These are phyloP conservation scores for Claviceps spartinae DNA, from an alignment of 2,329 filamentous ascomycete species.

Conservation along the genomic window DNA sequence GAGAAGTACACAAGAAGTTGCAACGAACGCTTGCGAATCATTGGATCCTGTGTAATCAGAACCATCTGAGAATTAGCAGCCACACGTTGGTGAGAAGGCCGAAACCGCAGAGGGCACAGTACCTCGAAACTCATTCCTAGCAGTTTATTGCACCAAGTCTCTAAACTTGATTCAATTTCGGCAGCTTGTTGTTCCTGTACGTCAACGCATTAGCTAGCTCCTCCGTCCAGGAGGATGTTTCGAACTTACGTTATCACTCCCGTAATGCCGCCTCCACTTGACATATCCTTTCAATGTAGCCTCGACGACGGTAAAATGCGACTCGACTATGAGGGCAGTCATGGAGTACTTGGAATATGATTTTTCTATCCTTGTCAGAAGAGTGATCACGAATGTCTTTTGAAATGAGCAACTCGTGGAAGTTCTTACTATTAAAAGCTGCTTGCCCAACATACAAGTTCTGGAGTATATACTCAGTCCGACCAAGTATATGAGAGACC, in stretches of 20 bases:
- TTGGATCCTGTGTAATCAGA: slow-evolving; percentile 47
- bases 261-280: slow-evolving; percentile 48
- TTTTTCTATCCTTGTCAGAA: slow-evolving; percentile 24
- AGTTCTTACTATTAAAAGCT: slow-evolving; percentile 46
- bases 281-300: slow-evolving; percentile 78
- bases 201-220: neutral
- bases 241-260: slow-evolving; percentile 17
- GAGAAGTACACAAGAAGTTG: slow-evolving; percentile 77
- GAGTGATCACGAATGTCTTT: neutral
- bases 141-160: slow-evolving; percentile 61
- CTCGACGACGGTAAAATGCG: slow-evolving; percentile 80
- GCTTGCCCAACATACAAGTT: slow-evolving; percentile 61
- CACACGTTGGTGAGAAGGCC: neutral
- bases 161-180: slow-evolving; percentile 48
- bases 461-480: slow-evolving; percentile 60
- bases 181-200: slow-evolving; percentile 34
- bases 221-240: neutral
- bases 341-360: slow-evolving; percentile 56
- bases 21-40: slow-evolving; percentile 68
- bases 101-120: slow-evolving; percentile 4
- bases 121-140: slow-evolving; percentile 57
- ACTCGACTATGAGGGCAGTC: slow-evolving; percentile 68
- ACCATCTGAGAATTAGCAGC: neutral
- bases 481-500: slow-evolving; percentile 71
- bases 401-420: neutral